These are phyloP conservation scores for Neonectria hederae DNA, from an alignment of 2,329 filamentous ascomycete genomes.

Conservation along the genomic window DNA sequence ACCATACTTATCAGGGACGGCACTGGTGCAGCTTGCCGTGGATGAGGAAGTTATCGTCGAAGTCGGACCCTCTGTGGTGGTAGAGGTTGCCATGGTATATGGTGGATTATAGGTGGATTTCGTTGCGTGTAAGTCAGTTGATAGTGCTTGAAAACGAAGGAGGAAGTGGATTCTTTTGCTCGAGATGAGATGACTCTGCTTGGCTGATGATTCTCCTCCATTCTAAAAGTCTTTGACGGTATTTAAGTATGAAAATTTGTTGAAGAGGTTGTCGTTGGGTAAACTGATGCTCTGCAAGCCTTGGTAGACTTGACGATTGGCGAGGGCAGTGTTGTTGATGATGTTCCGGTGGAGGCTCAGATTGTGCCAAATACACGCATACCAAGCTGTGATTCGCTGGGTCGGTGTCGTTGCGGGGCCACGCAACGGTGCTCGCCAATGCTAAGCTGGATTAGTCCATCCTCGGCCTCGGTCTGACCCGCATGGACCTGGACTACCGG, in stretches of 20 bases:
- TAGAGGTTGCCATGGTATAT: slow-evolving; percentile 36
- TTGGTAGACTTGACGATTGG: slow-evolving; percentile 10
- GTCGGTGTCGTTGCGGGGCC: not conserved
- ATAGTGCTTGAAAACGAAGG: not conserved
- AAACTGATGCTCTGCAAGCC: not conserved
- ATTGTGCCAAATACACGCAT: not conserved
- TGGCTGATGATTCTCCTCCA: slow-evolving; percentile 1
- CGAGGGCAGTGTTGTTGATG: slow-evolving; percentile 10
- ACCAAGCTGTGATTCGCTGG: not conserved
- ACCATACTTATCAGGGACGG: slow-evolving; percentile 46
- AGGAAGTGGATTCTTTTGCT: not conserved
- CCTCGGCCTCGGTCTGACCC: slow-evolving; percentile 17
- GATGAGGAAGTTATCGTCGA: slow-evolving; percentile 46
- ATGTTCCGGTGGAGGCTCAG: not conserved
- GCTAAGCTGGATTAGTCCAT: slow-evolving; percentile 18
- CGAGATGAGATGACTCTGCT: not conserved
- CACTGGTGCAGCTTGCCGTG: slow-evolving; percentile 46
- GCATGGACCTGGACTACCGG: not conserved
- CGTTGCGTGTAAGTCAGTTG: not conserved
- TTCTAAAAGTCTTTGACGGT: not conserved
- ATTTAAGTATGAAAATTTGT: slow-evolving; percentile 26
- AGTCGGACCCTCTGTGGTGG: slow-evolving; percentile 22
- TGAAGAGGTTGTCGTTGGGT: slow-evolving; percentile 15
- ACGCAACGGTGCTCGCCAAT: slow-evolving; percentile 23
- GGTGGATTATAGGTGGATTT: not conserved